Conservation (phyloP, 805 yeast genomes). For the Scheffersomyces coipomensis region DNA sequence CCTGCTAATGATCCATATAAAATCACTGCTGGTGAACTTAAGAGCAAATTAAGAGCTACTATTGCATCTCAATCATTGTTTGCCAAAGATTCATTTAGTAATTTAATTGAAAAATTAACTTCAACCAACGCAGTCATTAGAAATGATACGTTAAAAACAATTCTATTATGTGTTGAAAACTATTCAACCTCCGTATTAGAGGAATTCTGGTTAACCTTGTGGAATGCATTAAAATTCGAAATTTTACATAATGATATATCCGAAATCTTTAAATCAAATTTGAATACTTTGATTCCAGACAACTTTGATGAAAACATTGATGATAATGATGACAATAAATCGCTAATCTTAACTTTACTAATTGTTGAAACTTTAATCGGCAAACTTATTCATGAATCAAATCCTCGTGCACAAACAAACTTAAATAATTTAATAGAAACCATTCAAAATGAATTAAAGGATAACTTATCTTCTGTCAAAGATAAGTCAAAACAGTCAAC, state of each 20-base stretch:
- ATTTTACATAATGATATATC: conserved; percentile 67
- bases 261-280: conserved; percentile 22
- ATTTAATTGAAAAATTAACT: conserved; percentile 73
- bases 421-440: conserved; percentile 39
- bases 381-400: conserved; percentile 20
- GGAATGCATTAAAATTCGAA: conserved; percentile 89
- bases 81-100: conserved; percentile 74
- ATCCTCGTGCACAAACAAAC: conserved; percentile 18
- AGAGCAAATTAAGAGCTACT: conserved; percentile 57
- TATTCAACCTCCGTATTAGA: conserved; percentile 51
- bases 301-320: conserved; percentile 20
- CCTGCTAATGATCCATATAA: conserved; percentile 87
- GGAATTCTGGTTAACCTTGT: conserved; percentile 68
- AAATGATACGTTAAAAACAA: conserved; percentile 66
- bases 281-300: conserved; percentile 22
- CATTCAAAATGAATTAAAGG: conserved; percentile 46
- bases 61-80: conserved; percentile 60
- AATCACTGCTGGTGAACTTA: conserved; percentile 73
- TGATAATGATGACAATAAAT: conserved; percentile 34
- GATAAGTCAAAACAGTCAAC: conserved; percentile 65
- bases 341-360: conserved; percentile 34
- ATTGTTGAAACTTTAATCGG: conserved; percentile 41
- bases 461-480: conserved; percentile 47
- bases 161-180: conserved; percentile 52
- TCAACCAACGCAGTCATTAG: conserved; percentile 74